A percentile compares a stretch with the other conserved stretches of the same genome.
phyloP scores from a whole-genome alignment of 495 filamentous ascomycete species.

The Amphirosellinia nigrospora region DNA sequence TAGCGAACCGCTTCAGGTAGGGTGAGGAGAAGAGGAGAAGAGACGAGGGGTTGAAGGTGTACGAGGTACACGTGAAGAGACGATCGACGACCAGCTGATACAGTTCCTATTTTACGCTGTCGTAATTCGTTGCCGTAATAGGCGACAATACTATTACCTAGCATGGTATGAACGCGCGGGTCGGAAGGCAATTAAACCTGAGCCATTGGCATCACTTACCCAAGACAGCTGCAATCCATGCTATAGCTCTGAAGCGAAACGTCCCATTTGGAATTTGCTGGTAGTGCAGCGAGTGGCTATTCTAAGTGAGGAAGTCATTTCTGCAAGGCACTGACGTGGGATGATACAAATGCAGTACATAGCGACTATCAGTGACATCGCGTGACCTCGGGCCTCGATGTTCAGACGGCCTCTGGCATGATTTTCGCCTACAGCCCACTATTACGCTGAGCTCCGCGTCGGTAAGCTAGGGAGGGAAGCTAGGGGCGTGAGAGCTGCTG shows the following conservation, averaged over 20 bases:
- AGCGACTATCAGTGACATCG: slow-evolving; percentile 14
- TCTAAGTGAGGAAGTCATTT: slow-evolving; percentile 1
- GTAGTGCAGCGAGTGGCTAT: neutral
- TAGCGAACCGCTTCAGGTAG: too few relatives aligned
- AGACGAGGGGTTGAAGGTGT: neutral
- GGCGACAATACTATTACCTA: slow-evolving; percentile 9
- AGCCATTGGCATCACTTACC: slow-evolving; percentile 1
- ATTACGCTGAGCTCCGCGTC: slow-evolving; percentile 14
- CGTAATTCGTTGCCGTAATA: slow-evolving; percentile 22
- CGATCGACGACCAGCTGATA: slow-evolving; percentile 28
- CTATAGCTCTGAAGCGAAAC: neutral
- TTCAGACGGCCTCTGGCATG: slow-evolving; percentile 20
- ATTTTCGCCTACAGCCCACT: slow-evolving; percentile 17
- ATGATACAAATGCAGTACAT: slow-evolving; percentile 21
- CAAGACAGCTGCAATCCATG: neutral
- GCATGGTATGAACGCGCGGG: slow-evolving; percentile 27
- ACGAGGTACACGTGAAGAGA: slow-evolving; percentile 1
- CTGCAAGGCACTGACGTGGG: neutral
- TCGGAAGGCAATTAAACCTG: slow-evolving; percentile 2
- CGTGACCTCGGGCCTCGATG: slow-evolving; percentile 25
- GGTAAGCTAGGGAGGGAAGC: neutral
- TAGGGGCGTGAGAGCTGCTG: neutral
- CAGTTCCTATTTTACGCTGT: slow-evolving; percentile 9
- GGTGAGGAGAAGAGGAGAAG: neutral
- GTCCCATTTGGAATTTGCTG: neutral